Conservation (phyloP, 805 yeast genomes). For the Kodamaea nitidulidarum region DNA sequence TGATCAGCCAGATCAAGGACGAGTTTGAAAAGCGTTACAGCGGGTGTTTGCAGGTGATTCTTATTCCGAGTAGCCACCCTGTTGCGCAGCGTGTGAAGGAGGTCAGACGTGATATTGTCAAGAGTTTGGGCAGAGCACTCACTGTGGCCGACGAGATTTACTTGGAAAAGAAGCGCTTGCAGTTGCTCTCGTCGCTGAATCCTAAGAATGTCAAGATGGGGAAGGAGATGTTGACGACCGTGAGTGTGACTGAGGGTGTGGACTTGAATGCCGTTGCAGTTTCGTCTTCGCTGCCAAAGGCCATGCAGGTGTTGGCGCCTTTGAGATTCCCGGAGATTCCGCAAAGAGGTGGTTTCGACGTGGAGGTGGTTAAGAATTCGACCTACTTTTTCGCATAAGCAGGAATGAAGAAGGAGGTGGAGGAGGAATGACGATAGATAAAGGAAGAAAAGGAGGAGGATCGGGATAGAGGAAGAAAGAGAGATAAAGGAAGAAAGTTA, state of each 20-base stretch:
- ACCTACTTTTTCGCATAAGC: slow-evolving; percentile 65
- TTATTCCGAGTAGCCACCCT: slow-evolving; percentile 49
- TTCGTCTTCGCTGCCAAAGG: slow-evolving; percentile 17
- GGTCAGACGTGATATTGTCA: slow-evolving; percentile 47
- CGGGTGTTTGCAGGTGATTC: slow-evolving; percentile 59
- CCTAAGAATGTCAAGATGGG: slow-evolving; percentile 49
- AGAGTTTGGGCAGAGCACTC: slow-evolving; percentile 49
- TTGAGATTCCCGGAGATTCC: slow-evolving; percentile 71
- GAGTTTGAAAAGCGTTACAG: slow-evolving; percentile 82
- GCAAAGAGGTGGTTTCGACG: slow-evolving; percentile 79
- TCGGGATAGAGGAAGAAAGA: no score
- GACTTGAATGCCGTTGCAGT: slow-evolving; percentile 23
- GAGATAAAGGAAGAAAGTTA: no score
- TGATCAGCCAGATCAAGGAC: slow-evolving; percentile 62
- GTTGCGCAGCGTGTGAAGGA: slow-evolving; percentile 48
- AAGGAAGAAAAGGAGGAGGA: no score
- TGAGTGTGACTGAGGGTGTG: slow-evolving; percentile 48
- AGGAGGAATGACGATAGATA: no score
- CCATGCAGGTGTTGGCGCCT: slow-evolving; percentile 57
- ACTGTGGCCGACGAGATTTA: slow-evolving; percentile 70
- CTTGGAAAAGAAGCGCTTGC: slow-evolving; percentile 62
- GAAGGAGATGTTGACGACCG: slow-evolving; percentile 60
- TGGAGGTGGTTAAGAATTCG: slow-evolving; percentile 64
- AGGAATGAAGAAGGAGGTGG: no score
- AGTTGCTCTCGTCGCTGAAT: slow-evolving; percentile 49